Evolutionary conservation across 257 asterid genomes (phyloP).

Genomic region (Ligustrum vulgare): DNA sequence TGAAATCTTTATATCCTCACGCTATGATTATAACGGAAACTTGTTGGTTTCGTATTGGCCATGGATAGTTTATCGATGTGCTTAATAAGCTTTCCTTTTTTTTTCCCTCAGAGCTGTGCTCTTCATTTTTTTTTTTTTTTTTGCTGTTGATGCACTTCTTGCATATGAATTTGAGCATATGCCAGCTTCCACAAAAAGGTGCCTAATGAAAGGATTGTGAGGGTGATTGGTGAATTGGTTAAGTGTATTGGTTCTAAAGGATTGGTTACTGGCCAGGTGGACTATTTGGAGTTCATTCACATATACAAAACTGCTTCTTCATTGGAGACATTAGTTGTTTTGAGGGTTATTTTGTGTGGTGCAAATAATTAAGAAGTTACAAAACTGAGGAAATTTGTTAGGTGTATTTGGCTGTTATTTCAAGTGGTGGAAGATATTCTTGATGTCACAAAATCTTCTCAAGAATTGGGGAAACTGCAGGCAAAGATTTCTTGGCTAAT

Average conservation of each 20-base stretch:
- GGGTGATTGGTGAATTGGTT: slow-evolving; percentile 44
- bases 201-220: slow-evolving; percentile 31
- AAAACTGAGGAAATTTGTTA: slow-evolving; percentile 48
- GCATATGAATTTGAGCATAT: slow-evolving; percentile 53
- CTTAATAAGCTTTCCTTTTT: neutral
- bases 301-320: slow-evolving; percentile 60
- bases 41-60: neutral
- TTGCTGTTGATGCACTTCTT: slow-evolving; percentile 60
- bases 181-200: slow-evolving; percentile 41
- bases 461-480: slow-evolving; percentile 65
- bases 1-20: too few species aligned
- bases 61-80: too few species aligned
- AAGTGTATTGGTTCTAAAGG: slow-evolving; percentile 50
- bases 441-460: slow-evolving; percentile 59
- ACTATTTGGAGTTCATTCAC: slow-evolving; percentile 55
- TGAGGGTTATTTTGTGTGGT: slow-evolving; percentile 63
- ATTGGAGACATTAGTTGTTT: slow-evolving; percentile 55
- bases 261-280: slow-evolving; percentile 54
- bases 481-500: slow-evolving; percentile 59
- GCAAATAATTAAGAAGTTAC: slow-evolving; percentile 42
- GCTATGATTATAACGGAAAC: neutral
- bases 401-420: slow-evolving; percentile 56
- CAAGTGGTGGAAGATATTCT: slow-evolving; percentile 66
- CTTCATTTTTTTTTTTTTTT: slow-evolving; percentile 18
- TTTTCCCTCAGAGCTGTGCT: neutral